phyloP scores from a whole-genome alignment of 129 eudicot species.

The Flaveria ramosissima region DNA sequence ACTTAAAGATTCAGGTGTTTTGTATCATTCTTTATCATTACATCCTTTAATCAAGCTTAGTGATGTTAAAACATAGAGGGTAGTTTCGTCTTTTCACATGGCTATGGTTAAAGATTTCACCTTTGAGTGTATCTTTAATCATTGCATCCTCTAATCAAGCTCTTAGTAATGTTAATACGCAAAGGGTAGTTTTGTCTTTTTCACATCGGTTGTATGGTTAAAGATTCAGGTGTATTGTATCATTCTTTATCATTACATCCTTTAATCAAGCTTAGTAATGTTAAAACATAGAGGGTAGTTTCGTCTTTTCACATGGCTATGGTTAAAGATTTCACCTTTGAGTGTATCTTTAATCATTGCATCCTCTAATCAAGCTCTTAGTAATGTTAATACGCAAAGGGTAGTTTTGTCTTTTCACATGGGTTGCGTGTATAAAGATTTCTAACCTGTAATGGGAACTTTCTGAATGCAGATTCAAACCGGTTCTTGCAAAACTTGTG shows the following conservation, averaged over 20 bases:
- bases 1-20: too few species aligned
- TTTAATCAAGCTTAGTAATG: conserved; percentile 44
- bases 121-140: too few species aligned
- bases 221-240: too few species aligned
- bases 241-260: conserved; percentile 42
- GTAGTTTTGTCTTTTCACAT: too few species aligned
- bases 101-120: background rate
- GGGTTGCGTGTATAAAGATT: background rate
- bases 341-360: conserved; percentile 10
- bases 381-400: too few species aligned
- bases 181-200: too few species aligned
- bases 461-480: conserved; percentile 69
- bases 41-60: conserved; percentile 63
- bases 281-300: conserved; percentile 33
- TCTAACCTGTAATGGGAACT: conserved; percentile 87
- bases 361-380: too few species aligned
- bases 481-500: conserved; percentile 82
- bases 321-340: background rate
- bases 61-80: conserved; percentile 38
- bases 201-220: background rate
- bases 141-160: conserved; percentile 8
- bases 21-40: too few species aligned
- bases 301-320: background rate
- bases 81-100: conserved; percentile 1
- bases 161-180: too few species aligned